phyloP scores from a whole-genome alignment of 2,329 filamentous ascomycete species.

The Nemania sp. region DNA sequence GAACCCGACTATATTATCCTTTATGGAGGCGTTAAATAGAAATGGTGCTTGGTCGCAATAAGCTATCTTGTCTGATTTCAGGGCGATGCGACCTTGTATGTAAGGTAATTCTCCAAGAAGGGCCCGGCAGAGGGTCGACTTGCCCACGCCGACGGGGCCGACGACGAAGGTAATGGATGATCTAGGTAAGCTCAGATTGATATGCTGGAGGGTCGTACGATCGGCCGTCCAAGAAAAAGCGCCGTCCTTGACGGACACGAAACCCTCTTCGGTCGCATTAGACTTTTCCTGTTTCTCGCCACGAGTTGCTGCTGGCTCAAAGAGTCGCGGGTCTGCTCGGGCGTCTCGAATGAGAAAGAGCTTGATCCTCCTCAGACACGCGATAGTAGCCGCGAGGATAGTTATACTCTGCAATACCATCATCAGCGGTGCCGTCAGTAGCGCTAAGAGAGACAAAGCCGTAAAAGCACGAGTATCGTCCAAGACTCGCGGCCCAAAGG shows the following conservation, averaged over 20 bases:
- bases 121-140: conserved; percentile 49
- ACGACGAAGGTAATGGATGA: conserved; percentile 46
- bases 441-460: conserved; percentile 1
- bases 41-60: conserved; percentile 47
- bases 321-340: neutral
- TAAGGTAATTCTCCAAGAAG: conserved; percentile 46
- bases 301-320: neutral
- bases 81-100: conserved; percentile 30
- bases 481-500: conserved; percentile 3
- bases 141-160: conserved; percentile 51
- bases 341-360: neutral
- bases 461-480: conserved; percentile 6
- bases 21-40: conserved; percentile 42
- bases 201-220: conserved; percentile 17
- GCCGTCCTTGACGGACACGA: neutral
- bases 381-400: neutral
- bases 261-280: neutral
- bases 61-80: conserved; percentile 36
- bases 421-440: conserved; percentile 9
- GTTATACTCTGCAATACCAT: neutral
- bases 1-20: conserved; percentile 39
- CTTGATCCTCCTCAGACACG: neutral
- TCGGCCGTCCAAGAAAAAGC: conserved; percentile 10
- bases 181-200: conserved; percentile 42
- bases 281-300: neutral